phyloP scores from a whole-genome alignment of 345 rosid genomes.

The Citrus medica region DNA sequence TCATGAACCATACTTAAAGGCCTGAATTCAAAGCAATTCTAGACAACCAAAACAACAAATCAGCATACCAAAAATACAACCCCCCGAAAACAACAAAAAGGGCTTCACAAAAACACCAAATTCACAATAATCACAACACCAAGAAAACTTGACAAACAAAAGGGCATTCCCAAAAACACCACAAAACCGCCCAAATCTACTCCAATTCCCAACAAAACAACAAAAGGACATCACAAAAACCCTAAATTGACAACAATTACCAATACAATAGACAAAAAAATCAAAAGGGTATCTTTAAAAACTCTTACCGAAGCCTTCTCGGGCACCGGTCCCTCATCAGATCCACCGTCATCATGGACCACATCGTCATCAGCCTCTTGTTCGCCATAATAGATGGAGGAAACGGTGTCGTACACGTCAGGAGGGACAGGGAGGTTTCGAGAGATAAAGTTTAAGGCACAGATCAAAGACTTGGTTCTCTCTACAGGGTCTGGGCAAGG shows the following conservation, averaged over 20 bases:
- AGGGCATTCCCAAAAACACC: neutral
- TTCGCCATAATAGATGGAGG: slow-evolving; percentile 56
- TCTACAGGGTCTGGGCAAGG: slow-evolving; percentile 35
- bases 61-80: slow-evolving; percentile 14
- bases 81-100: slow-evolving; percentile 1
- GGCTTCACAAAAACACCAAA: neutral
- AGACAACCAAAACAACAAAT: neutral
- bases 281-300: slow-evolving; percentile 12
- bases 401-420: slow-evolving; percentile 58
- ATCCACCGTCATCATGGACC: slow-evolving; percentile 18
- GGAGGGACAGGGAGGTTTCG: slow-evolving; percentile 90
- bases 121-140: slow-evolving; percentile 1
- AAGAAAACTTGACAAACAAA: neutral
- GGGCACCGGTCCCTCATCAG: slow-evolving; percentile 13
- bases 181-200: slow-evolving; percentile 1
- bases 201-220: slow-evolving; percentile 4
- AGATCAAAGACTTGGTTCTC: slow-evolving; percentile 72
- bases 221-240: slow-evolving; percentile 1
- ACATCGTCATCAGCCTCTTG: slow-evolving; percentile 15
- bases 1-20: neutral
- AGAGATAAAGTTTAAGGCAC: slow-evolving; percentile 80
- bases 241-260: slow-evolving; percentile 20
- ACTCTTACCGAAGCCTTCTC: slow-evolving; percentile 40
- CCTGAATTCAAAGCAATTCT: neutral
- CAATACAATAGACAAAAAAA: slow-evolving; percentile 8